Base-by-base conservation (phyloP, 139 green algal species). In the Marvania coccoides region DNA sequence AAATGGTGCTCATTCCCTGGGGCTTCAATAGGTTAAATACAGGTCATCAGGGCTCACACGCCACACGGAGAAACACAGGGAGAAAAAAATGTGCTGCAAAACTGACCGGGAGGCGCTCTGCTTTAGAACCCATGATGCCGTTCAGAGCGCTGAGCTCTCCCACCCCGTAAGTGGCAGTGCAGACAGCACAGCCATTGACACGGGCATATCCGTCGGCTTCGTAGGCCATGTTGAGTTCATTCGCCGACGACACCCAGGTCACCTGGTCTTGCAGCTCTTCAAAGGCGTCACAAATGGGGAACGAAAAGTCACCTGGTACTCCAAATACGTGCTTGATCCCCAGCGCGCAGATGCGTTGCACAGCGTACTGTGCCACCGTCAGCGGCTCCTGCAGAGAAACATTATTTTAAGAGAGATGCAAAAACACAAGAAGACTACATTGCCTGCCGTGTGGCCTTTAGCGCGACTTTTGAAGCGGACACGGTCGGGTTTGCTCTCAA, bases 171-270 rank as follows among this genome's bases (percentile, higher is more conserved):
- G 86, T 94, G 30, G 88, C 80, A 6, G 85, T 73, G 3, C 82
- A 40, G 26, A 69, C 75, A 14, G 64, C 80, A 2, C 87, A 58
- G 29, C 87, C 86, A 30, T 72, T 69, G 33, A 71, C 79, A n/a
- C 85, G 79, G 0, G 85, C 76, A 58, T 90, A 92, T 7, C 85
- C 87, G 59, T 94, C 87, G 2, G 88, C 88, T 10, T 86, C 88
- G 64, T 95, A 95, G 1, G 83, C 81, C 0, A 85, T 85, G 62
- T 92, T 94, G 14, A 95, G 76, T 70, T 95, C 88, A 36, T 94
- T 94, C 6, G n/a, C 29, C 5, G 23, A 64, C 7, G 48, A 37
- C 19, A 64, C 6, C 26, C 26, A 64, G 9, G 29, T 7, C 29
- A 64, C 8, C 12, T 24, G 28, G 5, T n/a, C 19, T n/a, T n/a